Evolutionary conservation across 768 basidiomycete genomes (phyloP).

Genomic region (Lyophyllum decastes): DNA sequence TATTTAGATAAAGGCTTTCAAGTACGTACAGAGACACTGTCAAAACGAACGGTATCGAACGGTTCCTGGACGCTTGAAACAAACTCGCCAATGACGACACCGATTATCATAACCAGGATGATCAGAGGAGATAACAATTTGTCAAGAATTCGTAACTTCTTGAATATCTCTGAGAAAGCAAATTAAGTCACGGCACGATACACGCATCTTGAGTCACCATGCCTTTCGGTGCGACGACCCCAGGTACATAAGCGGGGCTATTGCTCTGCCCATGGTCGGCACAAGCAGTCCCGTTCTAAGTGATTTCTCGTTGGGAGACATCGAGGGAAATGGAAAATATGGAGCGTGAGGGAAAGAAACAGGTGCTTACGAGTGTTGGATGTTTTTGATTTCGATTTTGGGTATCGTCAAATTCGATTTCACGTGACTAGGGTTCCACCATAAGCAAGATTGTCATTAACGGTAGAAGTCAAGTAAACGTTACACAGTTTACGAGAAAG

Average conservation of each 20-base stretch:
- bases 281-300: neutral
- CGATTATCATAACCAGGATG: constrained; percentile 72
- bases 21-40: constrained; percentile 80
- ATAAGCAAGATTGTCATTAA: too few species aligned
- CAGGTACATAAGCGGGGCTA: neutral
- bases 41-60: constrained; percentile 62
- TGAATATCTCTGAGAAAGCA: neutral
- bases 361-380: neutral
- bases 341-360: neutral
- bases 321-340: neutral
- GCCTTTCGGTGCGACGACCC: neutral
- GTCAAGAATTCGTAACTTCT: neutral
- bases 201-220: neutral
- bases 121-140: constrained; percentile 43
- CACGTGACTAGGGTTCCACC: constrained; percentile 13
- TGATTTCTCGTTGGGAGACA: neutral
- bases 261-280: neutral
- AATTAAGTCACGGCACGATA: neutral
- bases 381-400: constrained; percentile 17
- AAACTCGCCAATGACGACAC: constrained; percentile 74
- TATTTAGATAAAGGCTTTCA: constrained; percentile 12
- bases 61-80: constrained; percentile 58
- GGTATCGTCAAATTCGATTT: constrained; percentile 16
- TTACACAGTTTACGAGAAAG: constrained; percentile 5
- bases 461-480: too few species aligned